Evolutionary conservation across 352 stramenopile genomes (phyloP), one percentile per base, ranked within the genome.

Genomic region (Pythium dissimile): DNA sequence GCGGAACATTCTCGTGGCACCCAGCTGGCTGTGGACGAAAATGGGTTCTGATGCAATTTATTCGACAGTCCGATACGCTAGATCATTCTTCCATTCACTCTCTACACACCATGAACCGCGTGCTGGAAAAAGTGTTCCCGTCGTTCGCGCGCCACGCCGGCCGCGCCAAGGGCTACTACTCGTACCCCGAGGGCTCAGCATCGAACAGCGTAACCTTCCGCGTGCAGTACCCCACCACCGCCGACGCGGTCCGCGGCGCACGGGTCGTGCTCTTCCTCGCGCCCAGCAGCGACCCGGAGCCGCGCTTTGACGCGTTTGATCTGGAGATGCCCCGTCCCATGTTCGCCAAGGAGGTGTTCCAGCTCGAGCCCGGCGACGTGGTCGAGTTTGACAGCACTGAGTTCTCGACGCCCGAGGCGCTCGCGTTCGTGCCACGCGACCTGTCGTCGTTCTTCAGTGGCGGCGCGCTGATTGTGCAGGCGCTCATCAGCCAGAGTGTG

Each of bases 251-350:
- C 24, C 45, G 18, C 20, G 65, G 76, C 23, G 76, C 69, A 18
- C 77, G 81, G 16, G 71, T 86, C 20, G 69, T 89, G 18, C 71
- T 91, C 3, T 88, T 89, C 64, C 84, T 91, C 34, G 76, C 72
- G 16, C 69, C 78, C 0, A 32, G 31, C 4, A 52, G 59, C 0
- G 61, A 72, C 0, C 71, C 69, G 0, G 75, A 88, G 66, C 76
- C 77, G 46, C 76, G 81, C 24, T 72, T 86, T 16, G 73, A 80
- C 24, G 70, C 67, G 8, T 87, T 86, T 39, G 75, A 87, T 23
- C 66, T 87, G 28, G 72, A 87, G n/a, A 56, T 63, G 13, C 71
- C 72, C 38, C 71, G 72, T 23, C 78, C 80, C 21, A 55, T 91
- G 23, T 88, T 91, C 49, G 74, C 78, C 31, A 83, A 86, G 41